Conservation (phyloP, 2,329 filamentous ascomycete genomes). For the Xylariaceae sp. region DNA sequence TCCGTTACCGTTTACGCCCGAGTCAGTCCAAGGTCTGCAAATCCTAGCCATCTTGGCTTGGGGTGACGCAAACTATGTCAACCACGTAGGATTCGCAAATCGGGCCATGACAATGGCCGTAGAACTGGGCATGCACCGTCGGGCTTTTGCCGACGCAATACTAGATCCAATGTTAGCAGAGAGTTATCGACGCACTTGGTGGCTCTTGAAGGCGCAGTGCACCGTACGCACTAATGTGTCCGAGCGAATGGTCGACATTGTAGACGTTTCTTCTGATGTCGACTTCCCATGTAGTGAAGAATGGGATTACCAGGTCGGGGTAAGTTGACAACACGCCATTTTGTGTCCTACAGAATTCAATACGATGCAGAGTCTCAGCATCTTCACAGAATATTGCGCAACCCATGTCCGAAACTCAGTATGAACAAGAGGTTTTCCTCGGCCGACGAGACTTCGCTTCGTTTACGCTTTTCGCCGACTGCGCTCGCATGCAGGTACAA, state of each 20-base stretch:
- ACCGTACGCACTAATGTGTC: slow-evolving; percentile 22
- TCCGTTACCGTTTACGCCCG: slow-evolving; percentile 31
- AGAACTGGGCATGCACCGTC: slow-evolving; percentile 35
- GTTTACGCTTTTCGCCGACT: slow-evolving; percentile 38
- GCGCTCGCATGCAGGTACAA: slow-evolving; percentile 34
- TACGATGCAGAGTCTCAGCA: slow-evolving; percentile 2
- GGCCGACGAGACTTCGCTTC: slow-evolving; percentile 38
- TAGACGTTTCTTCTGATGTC: slow-evolving; percentile 31
- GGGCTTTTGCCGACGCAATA: slow-evolving; percentile 31
- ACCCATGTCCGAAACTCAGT: slow-evolving; percentile 34
- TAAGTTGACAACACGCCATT: slow-evolving; percentile 23
- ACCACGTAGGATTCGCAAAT: slow-evolving; percentile 29
- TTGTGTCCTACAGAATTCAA: neutral
- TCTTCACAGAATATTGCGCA: slow-evolving; percentile 32
- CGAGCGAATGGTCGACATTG: slow-evolving; percentile 26
- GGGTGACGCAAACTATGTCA: slow-evolving; percentile 30
- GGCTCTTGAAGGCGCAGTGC: slow-evolving; percentile 36
- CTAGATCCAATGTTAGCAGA: slow-evolving; percentile 37
- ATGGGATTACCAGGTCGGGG: slow-evolving; percentile 39
- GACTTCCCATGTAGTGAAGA: slow-evolving; percentile 40
- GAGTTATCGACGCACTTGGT: slow-evolving; percentile 42
- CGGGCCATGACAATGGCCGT: slow-evolving; percentile 31
- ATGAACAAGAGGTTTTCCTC: slow-evolving; percentile 35
- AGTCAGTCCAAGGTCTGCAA: slow-evolving; percentile 35
- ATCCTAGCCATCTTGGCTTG: slow-evolving; percentile 31